phyloP scores from a whole-genome alignment of 805 yeast species.

The Candida loeiensis region DNA sequence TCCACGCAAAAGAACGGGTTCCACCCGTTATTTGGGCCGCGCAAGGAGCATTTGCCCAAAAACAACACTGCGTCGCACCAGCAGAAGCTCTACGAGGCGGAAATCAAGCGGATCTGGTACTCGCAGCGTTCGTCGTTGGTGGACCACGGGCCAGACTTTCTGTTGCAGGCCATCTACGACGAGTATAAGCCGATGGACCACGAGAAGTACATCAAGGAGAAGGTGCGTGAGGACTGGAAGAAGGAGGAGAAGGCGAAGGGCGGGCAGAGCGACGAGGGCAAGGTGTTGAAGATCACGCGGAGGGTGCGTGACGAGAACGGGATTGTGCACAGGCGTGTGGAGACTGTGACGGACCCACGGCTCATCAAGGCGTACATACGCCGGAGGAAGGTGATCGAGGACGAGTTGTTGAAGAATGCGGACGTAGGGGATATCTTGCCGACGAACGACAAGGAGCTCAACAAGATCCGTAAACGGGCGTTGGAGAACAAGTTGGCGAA shows the following conservation, averaged over 20 bases:
- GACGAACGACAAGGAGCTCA: slow-evolving; percentile 80
- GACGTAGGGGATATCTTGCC: slow-evolving; percentile 71
- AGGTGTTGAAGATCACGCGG: slow-evolving; percentile 56
- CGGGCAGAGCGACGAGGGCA: slow-evolving; percentile 21
- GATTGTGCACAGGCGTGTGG: slow-evolving; percentile 74
- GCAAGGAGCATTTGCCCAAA: slow-evolving; percentile 36
- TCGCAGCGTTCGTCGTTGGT: slow-evolving; percentile 64
- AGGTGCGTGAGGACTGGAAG: slow-evolving; percentile 34
- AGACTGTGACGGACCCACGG: slow-evolving; percentile 77
- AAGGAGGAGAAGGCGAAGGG: slow-evolving; percentile 27
- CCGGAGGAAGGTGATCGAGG: slow-evolving; percentile 64
- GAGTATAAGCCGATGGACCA: slow-evolving; percentile 39
- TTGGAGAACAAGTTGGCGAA: slow-evolving; percentile 82
- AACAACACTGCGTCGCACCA: slow-evolving; percentile 50
- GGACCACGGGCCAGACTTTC: slow-evolving; percentile 31
- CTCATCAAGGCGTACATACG: slow-evolving; percentile 81
- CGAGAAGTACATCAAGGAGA: slow-evolving; percentile 27
- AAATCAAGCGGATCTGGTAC: slow-evolving; percentile 85
- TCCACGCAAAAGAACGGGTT: slow-evolving; percentile 97
- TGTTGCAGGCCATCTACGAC: slow-evolving; percentile 30
- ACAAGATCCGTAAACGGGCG: slow-evolving; percentile 69
- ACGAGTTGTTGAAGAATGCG: slow-evolving; percentile 49
- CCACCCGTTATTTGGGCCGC: slow-evolving; percentile 34
- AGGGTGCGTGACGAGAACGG: slow-evolving; percentile 82
- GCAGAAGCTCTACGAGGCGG: slow-evolving; percentile 89